Evolutionary conservation across 2,329 filamentous ascomycete genomes (phyloP).

Genomic region (Fusarium napiforme): DNA sequence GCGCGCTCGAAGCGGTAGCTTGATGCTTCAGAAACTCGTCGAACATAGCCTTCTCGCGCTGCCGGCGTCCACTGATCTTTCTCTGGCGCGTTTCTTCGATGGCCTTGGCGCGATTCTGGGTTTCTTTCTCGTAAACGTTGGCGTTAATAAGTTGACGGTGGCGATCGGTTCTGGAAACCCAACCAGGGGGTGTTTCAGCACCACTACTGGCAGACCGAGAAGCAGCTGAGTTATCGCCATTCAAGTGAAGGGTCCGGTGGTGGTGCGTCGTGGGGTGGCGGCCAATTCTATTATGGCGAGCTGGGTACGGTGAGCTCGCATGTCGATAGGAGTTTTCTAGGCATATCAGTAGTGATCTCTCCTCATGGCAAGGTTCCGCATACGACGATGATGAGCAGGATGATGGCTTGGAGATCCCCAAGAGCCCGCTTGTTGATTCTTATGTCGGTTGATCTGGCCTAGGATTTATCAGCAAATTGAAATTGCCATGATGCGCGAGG

Average conservation of each 20-base stretch:
- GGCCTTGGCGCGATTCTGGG: constrained; percentile 73
- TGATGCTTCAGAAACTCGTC: constrained; percentile 50
- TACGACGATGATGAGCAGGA: constrained; percentile 51
- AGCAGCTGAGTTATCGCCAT: constrained; percentile 53
- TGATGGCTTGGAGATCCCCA: constrained; percentile 45
- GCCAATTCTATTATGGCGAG: constrained; percentile 51
- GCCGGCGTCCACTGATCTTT: constrained; percentile 64
- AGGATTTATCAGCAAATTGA: constrained; percentile 39
- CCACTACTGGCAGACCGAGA: constrained; percentile 51
- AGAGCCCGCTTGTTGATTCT: constrained; percentile 67
- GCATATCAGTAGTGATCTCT: constrained; percentile 12
- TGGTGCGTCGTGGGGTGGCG: constrained; percentile 54
- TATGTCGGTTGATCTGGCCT: constrained; percentile 86
- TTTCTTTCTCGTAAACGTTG: constrained; percentile 79
- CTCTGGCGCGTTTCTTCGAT: constrained; percentile 75
- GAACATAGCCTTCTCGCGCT: constrained; percentile 69
- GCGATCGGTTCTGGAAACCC: constrained; percentile 79
- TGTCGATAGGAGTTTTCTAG: constrained; percentile 50
- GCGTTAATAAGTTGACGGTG: constrained; percentile 87
- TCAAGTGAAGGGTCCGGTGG: constrained; percentile 72
- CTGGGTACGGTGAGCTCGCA: constrained; percentile 48
- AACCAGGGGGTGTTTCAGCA: constrained; percentile 55
- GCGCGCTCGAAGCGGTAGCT: constrained; percentile 21
- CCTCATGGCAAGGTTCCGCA: constrained; percentile 28
- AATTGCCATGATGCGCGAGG: constrained; percentile 11